Conservation (phyloP, 2,329 filamentous ascomycete genomes). For the Calcarisporium arbuscula region DNA sequence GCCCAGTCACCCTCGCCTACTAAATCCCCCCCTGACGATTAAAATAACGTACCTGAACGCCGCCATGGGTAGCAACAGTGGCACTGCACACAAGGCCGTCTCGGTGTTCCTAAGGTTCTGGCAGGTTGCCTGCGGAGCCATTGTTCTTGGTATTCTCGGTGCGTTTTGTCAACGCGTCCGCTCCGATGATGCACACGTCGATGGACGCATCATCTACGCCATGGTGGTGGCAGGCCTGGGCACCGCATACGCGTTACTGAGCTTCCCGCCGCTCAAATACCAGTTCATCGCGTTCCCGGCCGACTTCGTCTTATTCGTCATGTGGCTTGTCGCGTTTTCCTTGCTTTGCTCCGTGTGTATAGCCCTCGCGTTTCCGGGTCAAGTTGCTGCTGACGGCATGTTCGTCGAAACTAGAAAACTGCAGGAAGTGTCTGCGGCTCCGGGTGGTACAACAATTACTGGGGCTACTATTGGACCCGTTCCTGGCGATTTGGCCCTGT, state of each 20-base stretch:
- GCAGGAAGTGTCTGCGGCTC: constrained; percentile 8
- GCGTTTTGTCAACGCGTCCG: constrained; percentile 14
- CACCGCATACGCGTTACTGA: constrained; percentile 18
- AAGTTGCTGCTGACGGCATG: too few species aligned
- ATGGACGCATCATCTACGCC: constrained; percentile 17
- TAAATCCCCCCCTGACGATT: too few species aligned
- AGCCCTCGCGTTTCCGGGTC: too few species aligned
- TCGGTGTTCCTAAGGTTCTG: constrained; percentile 13
- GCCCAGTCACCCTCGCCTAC: too few species aligned
- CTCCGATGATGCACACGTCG: constrained; percentile 3
- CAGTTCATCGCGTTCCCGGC: constrained; percentile 18
- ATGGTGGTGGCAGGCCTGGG: constrained; percentile 19
- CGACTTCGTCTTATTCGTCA: constrained; percentile 19
- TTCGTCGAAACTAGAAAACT: constrained; percentile 7
- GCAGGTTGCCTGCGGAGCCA: constrained; percentile 13
- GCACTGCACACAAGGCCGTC: constrained; percentile 13
- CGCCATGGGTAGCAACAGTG: too few species aligned
- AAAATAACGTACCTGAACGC: too few species aligned
- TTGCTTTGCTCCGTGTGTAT: constrained; percentile 17
- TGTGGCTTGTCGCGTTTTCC: constrained; percentile 22
- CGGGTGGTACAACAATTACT: constrained; percentile 18
- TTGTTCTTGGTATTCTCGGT: constrained; percentile 18
- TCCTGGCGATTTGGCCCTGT: constrained; percentile 9
- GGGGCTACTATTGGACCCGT: constrained; percentile 21
- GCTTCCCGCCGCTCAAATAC: constrained; percentile 14